Conservation (phyloP, 129 eudicot species). For the Chrysanthemum makinoi region DNA sequence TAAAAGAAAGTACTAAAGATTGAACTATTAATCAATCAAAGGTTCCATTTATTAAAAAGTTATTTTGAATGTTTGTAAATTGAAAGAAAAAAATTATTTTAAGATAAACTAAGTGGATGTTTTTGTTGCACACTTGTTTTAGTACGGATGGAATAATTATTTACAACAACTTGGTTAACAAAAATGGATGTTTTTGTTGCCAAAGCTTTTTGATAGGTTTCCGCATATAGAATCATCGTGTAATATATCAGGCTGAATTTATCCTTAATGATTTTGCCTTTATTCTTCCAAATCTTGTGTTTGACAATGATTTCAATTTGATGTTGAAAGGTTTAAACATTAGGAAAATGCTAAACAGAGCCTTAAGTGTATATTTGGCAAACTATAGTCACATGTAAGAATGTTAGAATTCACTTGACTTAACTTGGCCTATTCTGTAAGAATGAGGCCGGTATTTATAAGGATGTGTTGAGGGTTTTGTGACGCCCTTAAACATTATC, state of each 20-base stretch:
- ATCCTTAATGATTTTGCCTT: constrained; percentile 19
- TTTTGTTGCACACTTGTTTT: neutral
- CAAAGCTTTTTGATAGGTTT: neutral
- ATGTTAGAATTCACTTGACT: too few relatives aligned
- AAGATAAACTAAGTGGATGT: too few relatives aligned
- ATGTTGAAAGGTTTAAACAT: neutral
- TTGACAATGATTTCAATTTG: neutral
- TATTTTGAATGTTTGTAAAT: too few relatives aligned
- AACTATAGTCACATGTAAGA: neutral
- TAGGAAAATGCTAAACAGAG: neutral
- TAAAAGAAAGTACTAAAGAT: too few relatives aligned
- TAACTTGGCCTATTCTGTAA: too few relatives aligned
- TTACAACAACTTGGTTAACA: neutral
- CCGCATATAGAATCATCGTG: neutral
- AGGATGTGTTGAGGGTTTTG: too few relatives aligned
- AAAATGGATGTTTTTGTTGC: neutral
- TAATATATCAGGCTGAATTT: neutral
- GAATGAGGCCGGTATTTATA: too few relatives aligned
- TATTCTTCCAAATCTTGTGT: constrained; percentile 1
- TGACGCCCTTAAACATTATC: too few relatives aligned
- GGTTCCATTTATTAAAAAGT: too few relatives aligned
- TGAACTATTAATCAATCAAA: too few relatives aligned
- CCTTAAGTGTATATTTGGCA: too few relatives aligned
- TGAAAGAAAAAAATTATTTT: too few relatives aligned
- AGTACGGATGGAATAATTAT: neutral